Evolutionary conservation across 2,329 filamentous ascomycete genomes (phyloP).

Genomic region (Phialophora chinensis): DNA sequence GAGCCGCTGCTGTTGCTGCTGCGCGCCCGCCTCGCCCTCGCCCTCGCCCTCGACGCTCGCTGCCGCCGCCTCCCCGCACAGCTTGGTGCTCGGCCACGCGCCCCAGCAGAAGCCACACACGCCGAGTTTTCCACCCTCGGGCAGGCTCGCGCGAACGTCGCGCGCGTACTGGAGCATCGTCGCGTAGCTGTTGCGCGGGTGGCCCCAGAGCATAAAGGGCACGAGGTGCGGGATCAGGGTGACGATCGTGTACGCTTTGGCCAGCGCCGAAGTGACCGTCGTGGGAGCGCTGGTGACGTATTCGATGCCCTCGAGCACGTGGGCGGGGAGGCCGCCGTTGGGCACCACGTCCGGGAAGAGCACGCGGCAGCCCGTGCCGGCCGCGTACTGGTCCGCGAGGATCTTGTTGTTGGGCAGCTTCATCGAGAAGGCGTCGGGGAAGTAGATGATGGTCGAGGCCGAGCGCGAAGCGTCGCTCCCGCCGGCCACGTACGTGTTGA

Average conservation of each 20-base stretch:
- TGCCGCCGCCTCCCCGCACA: slow-evolving; percentile 48
- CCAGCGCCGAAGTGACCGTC: slow-evolving; percentile 18
- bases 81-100: slow-evolving; percentile 57
- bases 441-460: slow-evolving; percentile 55
- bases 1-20: slow-evolving; percentile 41
- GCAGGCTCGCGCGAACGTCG: slow-evolving; percentile 41
- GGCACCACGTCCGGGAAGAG: slow-evolving; percentile 42
- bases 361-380: slow-evolving; percentile 39
- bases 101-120: slow-evolving; percentile 68
- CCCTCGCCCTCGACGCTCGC: slow-evolving; percentile 17
- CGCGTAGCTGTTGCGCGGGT: slow-evolving; percentile 40
- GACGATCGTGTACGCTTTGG: slow-evolving; percentile 19
- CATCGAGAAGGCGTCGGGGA: slow-evolving; percentile 64
- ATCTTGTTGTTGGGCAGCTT: slow-evolving; percentile 60
- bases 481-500: slow-evolving; percentile 55
- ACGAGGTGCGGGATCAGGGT: slow-evolving; percentile 21
- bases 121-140: slow-evolving; percentile 50
- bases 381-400: slow-evolving; percentile 61
- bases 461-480: slow-evolving; percentile 38
- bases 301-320: slow-evolving; percentile 33
- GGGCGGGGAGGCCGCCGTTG: slow-evolving; percentile 34
- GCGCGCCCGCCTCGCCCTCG: too few relatives aligned
- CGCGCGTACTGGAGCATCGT: slow-evolving; percentile 46
- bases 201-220: slow-evolving; percentile 38
- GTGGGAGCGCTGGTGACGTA: slow-evolving; percentile 13